phyloP scores from a whole-genome alignment of 768 basidiomycete genomes.

The Xerocomellus amylosporus region DNA sequence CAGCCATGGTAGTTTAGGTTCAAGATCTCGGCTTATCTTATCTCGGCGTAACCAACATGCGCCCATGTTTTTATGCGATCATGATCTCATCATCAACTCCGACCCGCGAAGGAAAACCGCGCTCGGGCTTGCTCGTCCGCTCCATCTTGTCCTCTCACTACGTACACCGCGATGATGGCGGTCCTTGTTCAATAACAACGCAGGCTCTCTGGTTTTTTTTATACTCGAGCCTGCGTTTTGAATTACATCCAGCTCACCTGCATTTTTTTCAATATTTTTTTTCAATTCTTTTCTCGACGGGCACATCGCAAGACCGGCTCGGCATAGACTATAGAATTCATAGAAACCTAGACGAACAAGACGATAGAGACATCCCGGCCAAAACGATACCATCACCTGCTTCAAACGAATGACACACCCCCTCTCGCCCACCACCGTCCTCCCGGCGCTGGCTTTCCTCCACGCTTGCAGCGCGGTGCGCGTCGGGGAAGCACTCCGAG shows the following conservation, averaged over 20 bases:
- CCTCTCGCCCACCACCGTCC: constrained; percentile 45
- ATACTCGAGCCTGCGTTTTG: constrained; percentile 21
- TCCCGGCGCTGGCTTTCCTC: constrained; percentile 56
- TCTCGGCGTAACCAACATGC: constrained; percentile 14
- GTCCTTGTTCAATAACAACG: constrained; percentile 52
- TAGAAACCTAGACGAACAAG: constrained; percentile 7
- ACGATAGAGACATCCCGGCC: constrained; percentile 8
- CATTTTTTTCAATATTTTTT: background rate
- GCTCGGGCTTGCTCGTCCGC: background rate
- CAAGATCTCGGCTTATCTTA: constrained; percentile 24
- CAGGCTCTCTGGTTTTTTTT: constrained; percentile 33
- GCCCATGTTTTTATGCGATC: background rate
- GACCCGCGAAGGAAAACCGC: constrained; percentile 7
- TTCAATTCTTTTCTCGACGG: background rate
- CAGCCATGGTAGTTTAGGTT: constrained; percentile 13
- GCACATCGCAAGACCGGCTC: background rate
- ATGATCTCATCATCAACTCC: constrained; percentile 10
- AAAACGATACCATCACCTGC: constrained; percentile 6
- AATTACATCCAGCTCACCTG: background rate
- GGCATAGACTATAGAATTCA: constrained; percentile 18
- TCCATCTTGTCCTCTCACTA: constrained; percentile 4
- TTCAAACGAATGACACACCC: constrained; percentile 13
- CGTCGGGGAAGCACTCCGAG: constrained; percentile 41
- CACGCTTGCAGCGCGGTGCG: constrained; percentile 33
- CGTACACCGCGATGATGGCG: constrained; percentile 40